Evolutionary conservation across 305 asterid genomes (phyloP).

Genomic region (Fraxinus sp.): DNA sequence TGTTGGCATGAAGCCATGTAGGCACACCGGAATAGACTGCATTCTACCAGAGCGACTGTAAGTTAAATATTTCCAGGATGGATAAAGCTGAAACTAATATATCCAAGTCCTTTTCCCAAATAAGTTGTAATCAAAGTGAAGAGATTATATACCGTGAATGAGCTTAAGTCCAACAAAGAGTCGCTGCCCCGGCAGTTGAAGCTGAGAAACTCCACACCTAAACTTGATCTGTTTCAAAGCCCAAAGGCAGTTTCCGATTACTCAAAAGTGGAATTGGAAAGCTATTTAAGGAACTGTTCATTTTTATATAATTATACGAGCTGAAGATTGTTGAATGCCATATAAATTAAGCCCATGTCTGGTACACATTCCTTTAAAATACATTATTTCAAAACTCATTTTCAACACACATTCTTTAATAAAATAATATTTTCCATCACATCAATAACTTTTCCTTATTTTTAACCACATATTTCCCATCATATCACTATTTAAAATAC

Average conservation of each 20-base stretch:
- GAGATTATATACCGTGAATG: conserved; percentile 35
- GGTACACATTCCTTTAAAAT: too few relatives aligned
- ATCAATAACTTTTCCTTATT: too few relatives aligned
- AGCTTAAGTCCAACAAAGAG: conserved; percentile 26
- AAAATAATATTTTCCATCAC: too few relatives aligned
- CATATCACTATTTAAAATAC: too few relatives aligned
- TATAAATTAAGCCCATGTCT: too few relatives aligned
- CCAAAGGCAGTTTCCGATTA: neutral
- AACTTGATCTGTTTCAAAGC: conserved; percentile 36
- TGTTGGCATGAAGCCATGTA: neutral
- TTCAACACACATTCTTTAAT: too few relatives aligned
- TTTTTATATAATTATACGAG: neutral
- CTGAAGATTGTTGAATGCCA: neutral
- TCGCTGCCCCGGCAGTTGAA: conserved; percentile 22
- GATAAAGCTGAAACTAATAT: neutral
- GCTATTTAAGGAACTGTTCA: neutral
- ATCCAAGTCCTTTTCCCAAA: neutral
- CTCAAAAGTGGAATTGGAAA: neutral
- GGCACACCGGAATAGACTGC: neutral
- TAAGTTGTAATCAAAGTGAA: neutral
- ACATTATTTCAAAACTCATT: too few relatives aligned
- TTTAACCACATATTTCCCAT: too few relatives aligned
- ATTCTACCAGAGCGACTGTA: neutral
- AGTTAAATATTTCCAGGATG: neutral
- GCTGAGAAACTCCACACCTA: conserved; percentile 40